These are phyloP conservation scores for Aspergillus alliaceus DNA, from an alignment of 2,329 filamentous ascomycete genomes.

Conservation along the genomic window DNA sequence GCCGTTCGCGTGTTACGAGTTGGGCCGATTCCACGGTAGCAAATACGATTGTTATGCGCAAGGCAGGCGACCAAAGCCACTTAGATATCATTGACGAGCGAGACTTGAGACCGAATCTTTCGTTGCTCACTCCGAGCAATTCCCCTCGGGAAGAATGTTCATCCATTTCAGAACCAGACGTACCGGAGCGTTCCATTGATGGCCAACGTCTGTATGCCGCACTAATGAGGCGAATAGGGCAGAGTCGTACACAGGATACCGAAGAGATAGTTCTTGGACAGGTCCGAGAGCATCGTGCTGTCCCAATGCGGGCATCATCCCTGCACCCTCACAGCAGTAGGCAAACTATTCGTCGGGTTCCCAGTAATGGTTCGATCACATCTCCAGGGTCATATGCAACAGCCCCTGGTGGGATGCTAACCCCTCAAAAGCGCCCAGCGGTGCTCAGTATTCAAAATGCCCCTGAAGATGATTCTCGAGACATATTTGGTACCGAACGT, in stretches of 20 bases:
- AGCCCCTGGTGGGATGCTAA: slow-evolving; percentile 22
- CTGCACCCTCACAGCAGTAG: slow-evolving; percentile 23
- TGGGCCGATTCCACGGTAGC: slow-evolving; percentile 49
- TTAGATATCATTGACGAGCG: slow-evolving; percentile 48
- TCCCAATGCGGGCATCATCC: slow-evolving; percentile 31
- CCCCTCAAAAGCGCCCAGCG: slow-evolving; percentile 18
- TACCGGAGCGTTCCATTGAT: slow-evolving; percentile 30
- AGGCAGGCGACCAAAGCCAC: slow-evolving; percentile 33
- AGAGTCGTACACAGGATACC: slow-evolving; percentile 15
- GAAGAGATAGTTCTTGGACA: slow-evolving; percentile 27
- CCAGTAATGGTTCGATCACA: slow-evolving; percentile 31
- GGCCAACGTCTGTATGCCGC: slow-evolving; percentile 45
- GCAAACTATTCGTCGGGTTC: slow-evolving; percentile 31
- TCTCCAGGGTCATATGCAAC: slow-evolving; percentile 33
- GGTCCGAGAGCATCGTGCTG: slow-evolving; percentile 30
- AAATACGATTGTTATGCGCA: slow-evolving; percentile 39
- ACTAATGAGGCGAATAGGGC: slow-evolving; percentile 42
- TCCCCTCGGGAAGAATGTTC: slow-evolving; percentile 12
- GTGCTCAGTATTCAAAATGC: neutral
- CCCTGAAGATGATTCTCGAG: slow-evolving; percentile 20
- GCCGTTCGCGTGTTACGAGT: slow-evolving; percentile 48
- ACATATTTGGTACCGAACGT: slow-evolving; percentile 15
- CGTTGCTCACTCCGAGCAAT: neutral
- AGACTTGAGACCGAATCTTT: slow-evolving; percentile 17
- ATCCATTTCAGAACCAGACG: slow-evolving; percentile 14